A percentile compares a stretch with the other conserved stretches of the same genome.
phyloP scores from a whole-genome alignment of 2,329 filamentous ascomycete species.

The Aspergillus jensenii region DNA sequence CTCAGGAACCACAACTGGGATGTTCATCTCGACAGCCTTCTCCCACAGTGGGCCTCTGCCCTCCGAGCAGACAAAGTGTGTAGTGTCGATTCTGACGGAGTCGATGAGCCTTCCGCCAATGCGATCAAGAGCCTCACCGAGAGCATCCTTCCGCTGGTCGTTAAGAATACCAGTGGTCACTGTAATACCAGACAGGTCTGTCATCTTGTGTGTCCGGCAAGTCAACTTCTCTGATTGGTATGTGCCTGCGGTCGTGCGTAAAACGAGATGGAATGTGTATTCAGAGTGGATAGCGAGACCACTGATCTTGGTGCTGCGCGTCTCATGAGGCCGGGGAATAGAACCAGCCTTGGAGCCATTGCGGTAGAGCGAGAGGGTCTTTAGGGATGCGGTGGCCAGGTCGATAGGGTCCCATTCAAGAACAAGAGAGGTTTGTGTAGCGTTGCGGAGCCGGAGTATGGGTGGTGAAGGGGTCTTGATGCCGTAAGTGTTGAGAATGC shows the following conservation, averaged over 20 bases:
- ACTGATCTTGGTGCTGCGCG: slow-evolving; percentile 94
- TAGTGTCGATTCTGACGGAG: slow-evolving; percentile 90
- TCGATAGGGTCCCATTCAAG: slow-evolving; percentile 97
- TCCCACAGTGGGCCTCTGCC: slow-evolving; percentile 89
- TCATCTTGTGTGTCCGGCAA: slow-evolving; percentile 97
- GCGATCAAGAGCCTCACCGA: slow-evolving; percentile 74
- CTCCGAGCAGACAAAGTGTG: slow-evolving; percentile 96
- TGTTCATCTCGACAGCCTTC: slow-evolving; percentile 95
- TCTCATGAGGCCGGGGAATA: slow-evolving; percentile 82
- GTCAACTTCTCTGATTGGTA: slow-evolving; percentile 78
- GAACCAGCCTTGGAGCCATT: slow-evolving; percentile 96
- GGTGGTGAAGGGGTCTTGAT: slow-evolving; percentile 73
- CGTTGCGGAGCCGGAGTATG: slow-evolving; percentile 86
- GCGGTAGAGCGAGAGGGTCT: slow-evolving; percentile 85
- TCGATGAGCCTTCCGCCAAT: slow-evolving; percentile 93
- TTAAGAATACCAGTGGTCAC: slow-evolving; percentile 89
- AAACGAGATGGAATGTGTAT: slow-evolving; percentile 89
- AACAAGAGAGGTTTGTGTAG: slow-evolving; percentile 96
- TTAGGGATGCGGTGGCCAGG: slow-evolving; percentile 86
- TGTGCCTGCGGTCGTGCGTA: slow-evolving; percentile 87
- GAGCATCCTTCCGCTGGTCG: slow-evolving; percentile 66
- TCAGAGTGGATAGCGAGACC: slow-evolving; percentile 95
- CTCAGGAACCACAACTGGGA: slow-evolving; percentile 92
- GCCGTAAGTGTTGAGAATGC: slow-evolving; percentile 85
- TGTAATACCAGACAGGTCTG: slow-evolving; percentile 90